Evolutionary conservation across 768 basidiomycete genomes (phyloP), one percentile per base, ranked within the genome.

Genomic region (Royoungia palumana): DNA sequence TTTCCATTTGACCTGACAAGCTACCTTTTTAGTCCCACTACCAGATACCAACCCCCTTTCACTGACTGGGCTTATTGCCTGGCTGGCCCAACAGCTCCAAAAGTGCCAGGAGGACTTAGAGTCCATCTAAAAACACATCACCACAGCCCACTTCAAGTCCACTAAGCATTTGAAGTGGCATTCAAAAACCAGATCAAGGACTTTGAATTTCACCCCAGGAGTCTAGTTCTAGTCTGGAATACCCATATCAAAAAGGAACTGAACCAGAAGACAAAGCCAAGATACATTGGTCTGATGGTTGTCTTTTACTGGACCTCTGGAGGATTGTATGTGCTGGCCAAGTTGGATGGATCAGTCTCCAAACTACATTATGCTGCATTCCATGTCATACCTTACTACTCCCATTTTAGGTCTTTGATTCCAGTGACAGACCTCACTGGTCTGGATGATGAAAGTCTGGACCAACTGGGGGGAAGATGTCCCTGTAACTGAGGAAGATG

Each of bases 231-330:
- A 6, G 20, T 45, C 35, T 11, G 16, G 1, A 48, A 53, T 20
- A 16, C 34, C 0, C 1, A 13, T 5, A 27, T 53, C 22, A 22
- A 49, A 35, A 46, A 49, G 16, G 34, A 49, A 1, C 50, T 63
- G 4, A 60, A 66, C 49, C 28, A 51, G 4, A 70, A 69, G 43
- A 47, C 46, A 25, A 49, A 57, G 27, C 57, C 59, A 0, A 53
- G 55, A 0, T 69, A 66, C 30, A 34, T 64, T 0, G 63, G 67
- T 3, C 67, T 61, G 0, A 54, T 62, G 40, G 40, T 67, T 9
- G 59, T 69, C 7, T 43, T 67, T 16, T n/a, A 34, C 0, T 38
- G 52, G 6, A 66, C 53, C 35, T 21, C 44, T 0, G 58, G 60
- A 24, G 64, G 62, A 2, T 53, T 58, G 0, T 68, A 67, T 42